Percentiles rank a stretch among this genome's conserved stretches.
phyloP scores from a whole-genome alignment of 2,329 filamentous ascomycete species.

The Fusarium sp. region DNA sequence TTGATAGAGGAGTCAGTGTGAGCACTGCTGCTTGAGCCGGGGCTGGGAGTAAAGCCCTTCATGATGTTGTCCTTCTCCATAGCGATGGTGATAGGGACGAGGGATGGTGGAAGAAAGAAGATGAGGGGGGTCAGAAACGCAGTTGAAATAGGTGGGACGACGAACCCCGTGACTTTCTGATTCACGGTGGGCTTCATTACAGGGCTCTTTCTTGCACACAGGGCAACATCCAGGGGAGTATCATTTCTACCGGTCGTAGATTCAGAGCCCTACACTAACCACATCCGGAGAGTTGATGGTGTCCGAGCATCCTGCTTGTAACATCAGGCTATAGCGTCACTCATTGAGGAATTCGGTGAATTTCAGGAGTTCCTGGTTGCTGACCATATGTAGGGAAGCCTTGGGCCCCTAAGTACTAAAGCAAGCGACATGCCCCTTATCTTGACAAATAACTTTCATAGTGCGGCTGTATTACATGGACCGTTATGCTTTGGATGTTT shows the following conservation, averaged over 20 bases:
- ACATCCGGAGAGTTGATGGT: not conserved
- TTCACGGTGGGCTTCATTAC: not conserved
- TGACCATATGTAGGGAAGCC: not conserved
- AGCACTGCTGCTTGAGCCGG: not conserved
- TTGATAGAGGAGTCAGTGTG: not conserved
- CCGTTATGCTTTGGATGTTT: not conserved
- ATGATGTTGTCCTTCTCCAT: not conserved
- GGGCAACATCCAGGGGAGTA: not conserved
- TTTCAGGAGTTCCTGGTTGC: not conserved
- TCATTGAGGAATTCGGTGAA: not conserved
- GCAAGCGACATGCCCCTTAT: not conserved
- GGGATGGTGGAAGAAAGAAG: not conserved
- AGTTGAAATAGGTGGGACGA: not conserved
- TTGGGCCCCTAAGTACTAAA: not conserved
- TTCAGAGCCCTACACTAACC: not conserved
- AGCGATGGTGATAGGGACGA: not conserved
- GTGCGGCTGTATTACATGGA: rapidly evolving
- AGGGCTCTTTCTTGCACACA: not conserved
- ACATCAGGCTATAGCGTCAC: not conserved
- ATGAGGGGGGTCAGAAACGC: not conserved
- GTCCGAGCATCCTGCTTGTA: not conserved
- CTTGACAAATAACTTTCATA: not conserved
- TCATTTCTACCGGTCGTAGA: not conserved
- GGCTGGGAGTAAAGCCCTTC: not conserved
- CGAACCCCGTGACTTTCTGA: not conserved